Evolutionary conservation across 805 yeast species (phyloP).

Genomic region (Komagataella pseudopastoris): DNA sequence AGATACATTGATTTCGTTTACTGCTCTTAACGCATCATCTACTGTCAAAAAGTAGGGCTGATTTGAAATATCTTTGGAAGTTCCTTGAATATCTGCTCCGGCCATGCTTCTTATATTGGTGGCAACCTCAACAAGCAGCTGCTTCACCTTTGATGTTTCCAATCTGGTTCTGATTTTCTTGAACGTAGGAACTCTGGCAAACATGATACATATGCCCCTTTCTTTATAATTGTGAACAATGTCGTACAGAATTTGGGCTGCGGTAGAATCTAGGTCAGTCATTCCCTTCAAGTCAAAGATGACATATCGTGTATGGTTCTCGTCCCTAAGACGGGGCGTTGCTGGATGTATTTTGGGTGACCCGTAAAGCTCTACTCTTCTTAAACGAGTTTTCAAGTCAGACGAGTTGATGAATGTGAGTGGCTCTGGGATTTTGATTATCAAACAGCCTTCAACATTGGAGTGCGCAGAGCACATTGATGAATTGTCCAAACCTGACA

Average conservation of each 20-base stretch:
- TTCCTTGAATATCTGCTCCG: conserved; percentile 10
- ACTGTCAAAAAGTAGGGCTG: conserved; percentile 36
- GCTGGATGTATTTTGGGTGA: conserved; percentile 69
- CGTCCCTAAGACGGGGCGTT: conserved; percentile 33
- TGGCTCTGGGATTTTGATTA: conserved; percentile 80
- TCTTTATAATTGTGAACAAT: conserved; percentile 42
- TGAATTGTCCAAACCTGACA: background rate
- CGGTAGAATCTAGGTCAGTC: conserved; percentile 69
- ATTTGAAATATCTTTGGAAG: conserved; percentile 17
- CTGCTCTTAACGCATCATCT: conserved; percentile 39
- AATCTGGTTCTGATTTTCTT: conserved; percentile 34
- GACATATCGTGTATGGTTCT: conserved; percentile 37
- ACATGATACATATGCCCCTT: conserved; percentile 40
- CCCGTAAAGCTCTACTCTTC: conserved; percentile 66
- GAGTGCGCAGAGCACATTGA: background rate
- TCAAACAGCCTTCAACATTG: conserved; percentile 55
- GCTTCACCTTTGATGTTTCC: conserved; percentile 39
- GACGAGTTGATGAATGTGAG: conserved; percentile 77
- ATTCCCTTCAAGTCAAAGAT: conserved; percentile 73
- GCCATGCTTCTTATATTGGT: conserved; percentile 2
- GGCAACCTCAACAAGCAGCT: conserved; percentile 10
- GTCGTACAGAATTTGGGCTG: conserved; percentile 57
- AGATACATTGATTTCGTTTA: conserved; percentile 20
- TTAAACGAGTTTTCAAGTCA: conserved; percentile 53
- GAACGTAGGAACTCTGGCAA: conserved; percentile 45